Conservation (phyloP, 495 filamentous ascomycete species). For the Neurospora hispaniola region DNA sequence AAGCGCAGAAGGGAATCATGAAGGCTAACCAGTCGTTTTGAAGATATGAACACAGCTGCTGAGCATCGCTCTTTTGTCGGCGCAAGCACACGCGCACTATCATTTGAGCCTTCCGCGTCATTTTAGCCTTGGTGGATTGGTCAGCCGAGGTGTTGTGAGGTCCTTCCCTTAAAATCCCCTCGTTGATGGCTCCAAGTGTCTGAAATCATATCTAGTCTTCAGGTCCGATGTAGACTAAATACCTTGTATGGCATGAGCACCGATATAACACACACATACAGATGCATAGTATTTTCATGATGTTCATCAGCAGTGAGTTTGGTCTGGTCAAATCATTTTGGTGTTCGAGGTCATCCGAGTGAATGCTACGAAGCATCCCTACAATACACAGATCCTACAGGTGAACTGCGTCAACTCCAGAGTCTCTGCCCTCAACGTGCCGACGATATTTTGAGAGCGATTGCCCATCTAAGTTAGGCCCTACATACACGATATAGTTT, state of each 20-base stretch:
- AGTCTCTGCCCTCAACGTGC: not conserved
- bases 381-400: not conserved
- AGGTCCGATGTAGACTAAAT: not conserved
- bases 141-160: constrained; percentile 1
- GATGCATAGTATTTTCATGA: not conserved
- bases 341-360: not conserved
- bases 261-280: not conserved
- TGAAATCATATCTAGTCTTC: not conserved
- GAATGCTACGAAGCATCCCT: not conserved
- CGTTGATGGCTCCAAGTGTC: not conserved
- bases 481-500: not conserved
- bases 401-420: not conserved
- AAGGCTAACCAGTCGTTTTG: constrained; percentile 33
- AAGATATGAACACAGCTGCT: constrained; percentile 11
- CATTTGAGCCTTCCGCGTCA: not conserved
- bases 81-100: not conserved
- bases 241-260: not conserved
- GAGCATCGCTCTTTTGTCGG: not conserved
- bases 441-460: not conserved
- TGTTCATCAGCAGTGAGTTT: not conserved
- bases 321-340: not conserved
- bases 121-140: not conserved
- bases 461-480: not conserved
- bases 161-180: not conserved
- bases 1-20: constrained; percentile 31